These are phyloP conservation scores for Gynandropsis gynandra DNA, from an alignment of 345 rosid species.

Conservation along the genomic window DNA sequence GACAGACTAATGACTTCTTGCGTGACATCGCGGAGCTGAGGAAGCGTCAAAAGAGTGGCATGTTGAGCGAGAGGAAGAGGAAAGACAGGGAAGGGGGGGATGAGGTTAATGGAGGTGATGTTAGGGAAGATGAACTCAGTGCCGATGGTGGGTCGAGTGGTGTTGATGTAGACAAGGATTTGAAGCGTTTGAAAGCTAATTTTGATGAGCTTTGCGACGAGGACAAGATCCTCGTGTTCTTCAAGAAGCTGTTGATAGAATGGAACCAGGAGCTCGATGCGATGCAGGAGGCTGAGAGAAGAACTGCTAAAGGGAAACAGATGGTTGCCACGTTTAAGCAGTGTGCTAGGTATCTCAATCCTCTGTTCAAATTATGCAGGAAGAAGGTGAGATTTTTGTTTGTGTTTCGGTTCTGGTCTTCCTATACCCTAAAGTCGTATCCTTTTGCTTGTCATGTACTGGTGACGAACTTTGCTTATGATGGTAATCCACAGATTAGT, in stretches of 20 bases:
- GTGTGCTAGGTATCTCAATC: slow-evolving; percentile 84
- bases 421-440: too few species aligned
- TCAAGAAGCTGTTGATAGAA: slow-evolving; percentile 79
- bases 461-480: neutral
- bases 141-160: slow-evolving; percentile 95
- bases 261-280: slow-evolving; percentile 94
- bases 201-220: slow-evolving; percentile 87
- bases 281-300: slow-evolving; percentile 63
- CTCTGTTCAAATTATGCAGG: slow-evolving; percentile 93
- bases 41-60: slow-evolving; percentile 90
- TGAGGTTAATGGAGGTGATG: slow-evolving; percentile 60
- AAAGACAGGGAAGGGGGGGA: slow-evolving; percentile 67
- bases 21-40: slow-evolving; percentile 85
- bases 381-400: slow-evolving; percentile 57
- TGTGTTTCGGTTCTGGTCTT: neutral
- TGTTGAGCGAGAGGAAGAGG: slow-evolving; percentile 63
- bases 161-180: slow-evolving; percentile 73
- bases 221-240: slow-evolving; percentile 88
- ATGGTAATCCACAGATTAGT: too few species aligned
- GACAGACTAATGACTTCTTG: slow-evolving; percentile 94
- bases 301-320: slow-evolving; percentile 87
- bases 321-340: slow-evolving; percentile 95
- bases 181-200: slow-evolving; percentile 75
- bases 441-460: slow-evolving; percentile 6
- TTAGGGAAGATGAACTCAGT: slow-evolving; percentile 63